These are phyloP conservation scores for Colletotrichum sp. DNA, from an alignment of 2,329 filamentous ascomycete genomes.

Conservation along the genomic window DNA sequence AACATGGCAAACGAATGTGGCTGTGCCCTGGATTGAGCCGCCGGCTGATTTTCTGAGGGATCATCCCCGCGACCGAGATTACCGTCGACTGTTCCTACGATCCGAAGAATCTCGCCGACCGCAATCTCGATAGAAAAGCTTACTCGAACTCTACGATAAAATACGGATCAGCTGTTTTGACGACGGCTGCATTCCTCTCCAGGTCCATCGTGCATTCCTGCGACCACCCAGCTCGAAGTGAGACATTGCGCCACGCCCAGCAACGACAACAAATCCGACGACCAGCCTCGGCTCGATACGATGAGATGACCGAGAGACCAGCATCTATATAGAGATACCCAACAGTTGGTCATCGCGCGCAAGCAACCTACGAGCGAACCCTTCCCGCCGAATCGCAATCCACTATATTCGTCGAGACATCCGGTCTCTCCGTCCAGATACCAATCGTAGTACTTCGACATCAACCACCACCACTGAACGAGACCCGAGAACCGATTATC, in stretches of 20 bases:
- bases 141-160: not conserved
- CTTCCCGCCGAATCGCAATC: not conserved
- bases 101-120: not conserved
- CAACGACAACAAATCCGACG: not conserved
- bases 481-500: not conserved
- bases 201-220: not conserved
- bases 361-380: not conserved
- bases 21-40: not conserved
- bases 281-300: not conserved
- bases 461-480: not conserved
- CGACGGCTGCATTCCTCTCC: not conserved
- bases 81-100: not conserved
- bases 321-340: not conserved
- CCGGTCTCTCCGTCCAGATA: not conserved
- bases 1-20: not conserved
- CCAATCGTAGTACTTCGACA: not conserved
- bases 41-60: not conserved
- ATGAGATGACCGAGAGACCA: not conserved
- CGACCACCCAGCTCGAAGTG: not conserved
- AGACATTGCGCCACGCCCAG: slow-evolving; percentile 7
- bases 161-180: not conserved
- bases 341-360: not conserved
- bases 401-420: not conserved
- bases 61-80: slow-evolving; percentile 3
- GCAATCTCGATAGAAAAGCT: not conserved